Base-by-base conservation (phyloP, 805 yeast species). In the Kuraishia ogatae region DNA sequence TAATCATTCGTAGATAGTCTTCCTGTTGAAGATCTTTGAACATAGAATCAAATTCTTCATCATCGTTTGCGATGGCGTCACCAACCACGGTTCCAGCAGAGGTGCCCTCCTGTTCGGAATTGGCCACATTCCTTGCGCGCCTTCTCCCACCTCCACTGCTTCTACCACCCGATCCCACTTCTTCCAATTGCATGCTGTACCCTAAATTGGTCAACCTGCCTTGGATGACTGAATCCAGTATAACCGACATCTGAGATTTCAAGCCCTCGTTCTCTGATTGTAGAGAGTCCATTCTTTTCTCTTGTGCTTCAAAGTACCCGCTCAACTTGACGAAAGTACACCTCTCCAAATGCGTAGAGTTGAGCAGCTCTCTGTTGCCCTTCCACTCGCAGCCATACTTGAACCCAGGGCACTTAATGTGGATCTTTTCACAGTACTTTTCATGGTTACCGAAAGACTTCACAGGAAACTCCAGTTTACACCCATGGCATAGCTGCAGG, bases 171-270 rank as follows among this genome's bases (percentile, higher is more conserved):
- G n/a, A n/a, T 53, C 55, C 53, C 2, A 79, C 70, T 57, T 79
- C 84, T 60, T 79, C 82, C 10, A 78, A 58, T 2, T 74, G 73
- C 52, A 76, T 72, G 43, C 71, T 67, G 59, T 75, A 77, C 0
- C 84, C 84, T 21, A 79, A 60, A 59, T 79, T 80, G 1, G 81
- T 74, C 21, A 79, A 65, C 59, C 72, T 77, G 0, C 84, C 84
- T 55, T 75, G 81, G 1, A 75, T 66, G 4, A 79, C 69, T 35
- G 79, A 73, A 59, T 76, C 77, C 57, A 80, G 64, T 2, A 80
- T 71, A 49, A 70, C 70, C 47, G 76, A 71, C 50, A 80, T 65
- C 60, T 79, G 82, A 17, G 67, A 59, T 55, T 75, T 80, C 49
- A 80, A 60, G 53, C 61, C 62, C 3, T 54, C 55, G 58, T 79